Percentiles rank a stretch among this genome's conserved stretches.
Evolutionary conservation across 2,329 filamentous ascomycete genomes (phyloP).

Genomic region (Teratosphaeria nubilosa): DNA sequence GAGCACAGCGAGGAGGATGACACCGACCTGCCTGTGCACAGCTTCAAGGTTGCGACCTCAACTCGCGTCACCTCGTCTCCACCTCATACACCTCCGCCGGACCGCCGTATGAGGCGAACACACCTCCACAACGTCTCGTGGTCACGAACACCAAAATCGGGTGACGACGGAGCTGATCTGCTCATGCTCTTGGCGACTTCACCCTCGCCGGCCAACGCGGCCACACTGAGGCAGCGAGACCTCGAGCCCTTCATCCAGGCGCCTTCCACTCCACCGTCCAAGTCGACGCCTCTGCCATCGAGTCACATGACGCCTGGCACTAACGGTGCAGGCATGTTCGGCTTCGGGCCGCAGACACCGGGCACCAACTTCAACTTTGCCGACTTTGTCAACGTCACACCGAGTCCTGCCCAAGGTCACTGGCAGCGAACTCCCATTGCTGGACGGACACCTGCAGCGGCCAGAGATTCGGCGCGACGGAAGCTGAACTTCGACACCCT

Average conservation of each 20-base stretch:
- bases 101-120: conserved; percentile 31
- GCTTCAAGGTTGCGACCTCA: conserved; percentile 51
- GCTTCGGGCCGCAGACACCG: conserved; percentile 62
- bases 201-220: conserved; percentile 61
- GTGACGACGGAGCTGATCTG: conserved; percentile 75
- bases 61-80: conserved; percentile 55
- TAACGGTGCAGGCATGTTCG: conserved; percentile 45
- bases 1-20: conserved; percentile 69
- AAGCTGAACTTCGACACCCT: conserved; percentile 74
- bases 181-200: conserved; percentile 85
- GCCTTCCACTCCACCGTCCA: conserved; percentile 43
- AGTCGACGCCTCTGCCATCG: conserved; percentile 55
- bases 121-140: conserved; percentile 25
- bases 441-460: conserved; percentile 58
- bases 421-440: conserved; percentile 56
- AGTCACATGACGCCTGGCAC: conserved; percentile 82
- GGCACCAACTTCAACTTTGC: conserved; percentile 84
- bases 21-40: conserved; percentile 65
- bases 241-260: conserved; percentile 24
- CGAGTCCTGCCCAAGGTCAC: conserved; percentile 79
- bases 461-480: conserved; percentile 60
- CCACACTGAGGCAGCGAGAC: conserved; percentile 19
- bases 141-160: conserved; percentile 47
- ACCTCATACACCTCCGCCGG: conserved; percentile 64
- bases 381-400: conserved; percentile 95